phyloP scores from a whole-genome alignment of 805 yeast genomes.

The Ogataea angusta region DNA sequence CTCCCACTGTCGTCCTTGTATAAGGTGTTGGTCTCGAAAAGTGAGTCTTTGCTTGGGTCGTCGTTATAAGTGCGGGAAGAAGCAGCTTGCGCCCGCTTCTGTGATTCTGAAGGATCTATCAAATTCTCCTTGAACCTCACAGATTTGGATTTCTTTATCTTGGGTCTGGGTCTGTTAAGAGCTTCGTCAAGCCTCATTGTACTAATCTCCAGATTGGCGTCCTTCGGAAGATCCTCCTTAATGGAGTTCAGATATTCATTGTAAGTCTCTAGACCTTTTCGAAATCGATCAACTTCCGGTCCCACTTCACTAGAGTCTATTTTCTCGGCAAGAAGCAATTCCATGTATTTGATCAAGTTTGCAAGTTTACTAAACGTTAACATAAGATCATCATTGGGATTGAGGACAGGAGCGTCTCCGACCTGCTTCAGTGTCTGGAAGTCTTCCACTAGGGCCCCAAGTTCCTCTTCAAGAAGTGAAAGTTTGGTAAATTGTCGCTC shows the following conservation, averaged over 20 bases:
- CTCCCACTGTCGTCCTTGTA: not conserved
- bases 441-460: constrained; percentile 16
- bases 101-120: constrained; percentile 18
- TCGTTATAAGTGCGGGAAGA: constrained; percentile 12
- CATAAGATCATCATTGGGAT: constrained; percentile 14
- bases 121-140: constrained; percentile 25
- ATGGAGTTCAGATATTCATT: constrained; percentile 2
- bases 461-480: constrained; percentile 18
- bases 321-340: constrained; percentile 16
- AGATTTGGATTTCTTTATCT: constrained; percentile 21
- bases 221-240: constrained; percentile 7
- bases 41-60: constrained; percentile 1
- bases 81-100: not conserved
- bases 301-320: constrained; percentile 7
- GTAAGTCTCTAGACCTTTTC: constrained; percentile 3
- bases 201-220: constrained; percentile 1
- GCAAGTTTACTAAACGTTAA: constrained; percentile 10
- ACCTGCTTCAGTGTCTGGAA: constrained; percentile 14
- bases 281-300: constrained; percentile 3
- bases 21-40: not conserved
- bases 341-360: constrained; percentile 16
- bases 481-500: constrained; percentile 22
- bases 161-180: constrained; percentile 1
- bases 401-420: not conserved
- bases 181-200: constrained; percentile 5